These are phyloP conservation scores for Thielaviopsis cerberus DNA, from an alignment of 2,329 filamentous ascomycete genomes.

Conservation along the genomic window DNA sequence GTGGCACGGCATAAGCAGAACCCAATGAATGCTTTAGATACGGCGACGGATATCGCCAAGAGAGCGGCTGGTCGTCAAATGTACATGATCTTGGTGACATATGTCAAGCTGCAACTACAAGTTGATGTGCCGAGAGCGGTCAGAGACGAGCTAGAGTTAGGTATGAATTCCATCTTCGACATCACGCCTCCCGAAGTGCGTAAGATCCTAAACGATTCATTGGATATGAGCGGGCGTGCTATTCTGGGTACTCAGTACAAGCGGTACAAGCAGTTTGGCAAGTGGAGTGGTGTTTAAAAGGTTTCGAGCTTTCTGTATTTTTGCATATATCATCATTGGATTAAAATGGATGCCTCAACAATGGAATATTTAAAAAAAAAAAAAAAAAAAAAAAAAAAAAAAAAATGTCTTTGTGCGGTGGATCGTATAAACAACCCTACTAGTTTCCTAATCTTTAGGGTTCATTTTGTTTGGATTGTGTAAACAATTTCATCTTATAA, in stretches of 20 bases:
- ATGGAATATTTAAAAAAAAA: too few relatives aligned
- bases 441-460: too few relatives aligned
- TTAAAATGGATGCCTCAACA: background rate
- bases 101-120: constrained; percentile 43
- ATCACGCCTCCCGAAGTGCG: constrained; percentile 36
- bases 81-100: constrained; percentile 39
- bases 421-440: too few relatives aligned
- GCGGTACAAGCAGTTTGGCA: constrained; percentile 42
- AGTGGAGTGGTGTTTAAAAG: constrained; percentile 40
- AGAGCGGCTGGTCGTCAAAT: constrained; percentile 42
- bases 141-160: constrained; percentile 37
- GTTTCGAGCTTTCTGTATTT: constrained; percentile 1
- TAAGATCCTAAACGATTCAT: constrained; percentile 38
- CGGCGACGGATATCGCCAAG: constrained; percentile 42
- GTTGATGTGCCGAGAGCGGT: constrained; percentile 30
- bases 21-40: constrained; percentile 29
- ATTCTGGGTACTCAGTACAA: constrained; percentile 40
- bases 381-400: too few relatives aligned
- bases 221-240: constrained; percentile 40
- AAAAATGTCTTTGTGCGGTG: too few relatives aligned
- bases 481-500: too few relatives aligned
- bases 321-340: background rate
- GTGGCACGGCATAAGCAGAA: constrained; percentile 18
- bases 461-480: too few relatives aligned
- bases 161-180: constrained; percentile 39